phyloP scores from a whole-genome alignment of 2,329 filamentous ascomycete genomes.

The Phaeomoniella chlamydospora region DNA sequence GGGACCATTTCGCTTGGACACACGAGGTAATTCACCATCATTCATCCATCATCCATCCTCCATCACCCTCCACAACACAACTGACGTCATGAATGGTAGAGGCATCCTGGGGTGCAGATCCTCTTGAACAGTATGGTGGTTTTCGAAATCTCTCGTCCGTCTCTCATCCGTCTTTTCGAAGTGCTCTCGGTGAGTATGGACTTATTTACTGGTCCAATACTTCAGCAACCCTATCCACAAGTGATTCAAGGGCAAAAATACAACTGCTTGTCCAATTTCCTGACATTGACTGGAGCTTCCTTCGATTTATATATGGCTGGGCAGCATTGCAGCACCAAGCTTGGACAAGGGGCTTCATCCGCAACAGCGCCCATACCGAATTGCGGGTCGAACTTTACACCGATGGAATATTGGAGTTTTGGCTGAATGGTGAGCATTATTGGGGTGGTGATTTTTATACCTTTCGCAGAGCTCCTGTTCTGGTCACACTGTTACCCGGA shows the following conservation, averaged over 20 bases:
- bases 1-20: constrained; percentile 44
- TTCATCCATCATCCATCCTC: background rate
- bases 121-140: constrained; percentile 37
- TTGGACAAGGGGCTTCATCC: constrained; percentile 34
- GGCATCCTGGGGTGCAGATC: constrained; percentile 44
- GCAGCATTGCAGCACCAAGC: constrained; percentile 43
- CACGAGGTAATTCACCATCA: constrained; percentile 34
- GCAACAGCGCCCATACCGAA: constrained; percentile 4
- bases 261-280: constrained; percentile 31
- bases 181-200: constrained; percentile 36
- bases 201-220: constrained; percentile 32
- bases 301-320: constrained; percentile 44
- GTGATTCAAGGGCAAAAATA: constrained; percentile 16
- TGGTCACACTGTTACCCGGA: constrained; percentile 35
- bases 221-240: constrained; percentile 16
- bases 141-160: constrained; percentile 33
- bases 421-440: constrained; percentile 34
- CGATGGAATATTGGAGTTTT: constrained; percentile 36
- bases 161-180: constrained; percentile 26
- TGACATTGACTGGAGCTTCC: constrained; percentile 37
- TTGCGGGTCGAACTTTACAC: constrained; percentile 27
- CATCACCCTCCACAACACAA: background rate
- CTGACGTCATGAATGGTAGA: constrained; percentile 22
- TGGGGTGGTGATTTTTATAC: constrained; percentile 45
- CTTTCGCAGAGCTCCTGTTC: constrained; percentile 33